phyloP scores from a whole-genome alignment of 2,329 filamentous ascomycete genomes.

The Coniochaeta pulveracea region DNA sequence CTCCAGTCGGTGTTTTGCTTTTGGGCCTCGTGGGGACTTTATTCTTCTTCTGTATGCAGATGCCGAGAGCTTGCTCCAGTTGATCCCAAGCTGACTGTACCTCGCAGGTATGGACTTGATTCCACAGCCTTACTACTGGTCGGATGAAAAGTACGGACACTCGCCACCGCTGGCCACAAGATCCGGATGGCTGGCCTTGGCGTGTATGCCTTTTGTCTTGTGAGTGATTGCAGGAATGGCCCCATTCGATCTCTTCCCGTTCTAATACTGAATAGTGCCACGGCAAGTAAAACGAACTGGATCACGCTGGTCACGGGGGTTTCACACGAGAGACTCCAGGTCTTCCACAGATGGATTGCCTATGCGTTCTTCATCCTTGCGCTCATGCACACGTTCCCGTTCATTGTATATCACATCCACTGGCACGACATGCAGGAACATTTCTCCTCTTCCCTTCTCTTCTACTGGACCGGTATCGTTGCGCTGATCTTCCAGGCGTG shows the following conservation, averaged over 20 bases:
- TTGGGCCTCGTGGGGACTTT: too few relatives aligned
- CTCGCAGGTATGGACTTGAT: conserved; percentile 31
- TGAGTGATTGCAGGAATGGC: conserved; percentile 7
- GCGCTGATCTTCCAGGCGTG: conserved; percentile 41
- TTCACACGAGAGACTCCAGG: conserved; percentile 43
- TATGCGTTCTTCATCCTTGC: conserved; percentile 46
- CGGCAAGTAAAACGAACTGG: conserved; percentile 43
- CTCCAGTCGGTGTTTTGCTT: too few relatives aligned
- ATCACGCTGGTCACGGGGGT: conserved; percentile 42
- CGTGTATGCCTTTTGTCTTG: conserved; percentile 38
- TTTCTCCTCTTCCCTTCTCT: conserved; percentile 30
- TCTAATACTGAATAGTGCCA: conserved; percentile 17
- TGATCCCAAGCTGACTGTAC: too few relatives aligned
- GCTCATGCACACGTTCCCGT: conserved; percentile 48
- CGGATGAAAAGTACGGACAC: conserved; percentile 31
- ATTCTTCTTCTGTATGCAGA: too few relatives aligned
- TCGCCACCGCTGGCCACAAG: conserved; percentile 42
- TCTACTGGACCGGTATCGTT: conserved; percentile 45
- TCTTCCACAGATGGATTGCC: conserved; percentile 42
- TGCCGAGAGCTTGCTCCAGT: too few relatives aligned
- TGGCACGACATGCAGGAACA: conserved; percentile 33
- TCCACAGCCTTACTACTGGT: conserved; percentile 45
- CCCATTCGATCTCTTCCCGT: neutral
- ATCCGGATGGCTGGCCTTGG: conserved; percentile 39
- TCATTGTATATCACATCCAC: conserved; percentile 38